Evolutionary conservation across 805 yeast genomes (phyloP), one percentile per base, ranked within the genome.

Genomic region (Ogataea nonfermentans): DNA sequence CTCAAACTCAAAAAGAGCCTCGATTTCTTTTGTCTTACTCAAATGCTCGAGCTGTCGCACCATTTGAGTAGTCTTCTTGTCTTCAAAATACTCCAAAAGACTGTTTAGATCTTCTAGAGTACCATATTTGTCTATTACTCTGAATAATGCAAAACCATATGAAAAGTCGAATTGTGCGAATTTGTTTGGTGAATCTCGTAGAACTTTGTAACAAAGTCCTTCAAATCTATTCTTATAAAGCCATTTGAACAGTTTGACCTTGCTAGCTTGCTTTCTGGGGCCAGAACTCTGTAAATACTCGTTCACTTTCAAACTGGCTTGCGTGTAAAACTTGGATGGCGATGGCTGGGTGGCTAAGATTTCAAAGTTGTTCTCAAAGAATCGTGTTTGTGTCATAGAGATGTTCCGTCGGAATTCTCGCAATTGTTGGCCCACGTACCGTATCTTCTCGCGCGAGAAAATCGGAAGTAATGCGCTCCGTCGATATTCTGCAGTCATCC

Each of bases 331-430:
- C 9, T 29, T 25, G 10, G 33, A 24, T 8, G 30, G 19, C 4
- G 37, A 19, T 9, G 29, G 30, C 14, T 41, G 40, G 13, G 48
- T 47, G 7, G 41, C 47, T 9, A 52, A 7, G 4, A 48, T 34
- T 24, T 54, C 56, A 25, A 46, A 47, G 37, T 57, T 59, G 32
- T 56, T 53, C 8, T 47, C 51, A 38, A 55, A 57, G 41, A 48
- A 58, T 14, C 38, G 39, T 2, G 56, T 49, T 10, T 46, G 48
- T 7, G 55, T 40, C 3, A 48, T 43, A 9, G 56, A 40, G 14
- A 60, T 44, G 37, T 48, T 45, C 32, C 62, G 48, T 19, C 35
- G 39, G 29, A 52, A 33, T 17, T 39, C 32, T 10, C 19, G 33
- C 36, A 44, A 31, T 13, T 42, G 46, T 10, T 35, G 24, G 15